Evolutionary conservation across 257 asterid species (phyloP).

Genomic region (Catharanthus roseus): DNA sequence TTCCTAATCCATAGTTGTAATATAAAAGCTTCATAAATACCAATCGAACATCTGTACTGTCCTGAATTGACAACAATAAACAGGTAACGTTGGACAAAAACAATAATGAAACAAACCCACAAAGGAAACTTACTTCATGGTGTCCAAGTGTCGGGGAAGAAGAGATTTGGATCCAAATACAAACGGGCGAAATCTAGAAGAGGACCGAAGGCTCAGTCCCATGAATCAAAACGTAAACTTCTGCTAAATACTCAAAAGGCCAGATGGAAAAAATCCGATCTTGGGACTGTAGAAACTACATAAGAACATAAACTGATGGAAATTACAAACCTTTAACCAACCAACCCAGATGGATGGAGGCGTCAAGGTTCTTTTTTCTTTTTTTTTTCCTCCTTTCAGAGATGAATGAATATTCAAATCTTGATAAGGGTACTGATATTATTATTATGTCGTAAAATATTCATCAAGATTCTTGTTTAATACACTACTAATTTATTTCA

Average conservation of each 20-base stretch:
- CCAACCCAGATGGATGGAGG: conserved; percentile 1
- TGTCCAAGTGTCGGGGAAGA: conserved; percentile 30
- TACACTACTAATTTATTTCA: background rate
- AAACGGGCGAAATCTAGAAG: conserved; percentile 24
- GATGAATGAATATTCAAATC: background rate
- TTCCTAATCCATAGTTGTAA: background rate
- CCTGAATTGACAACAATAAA: background rate
- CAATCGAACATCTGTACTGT: background rate
- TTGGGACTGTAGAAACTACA: conserved; percentile 9
- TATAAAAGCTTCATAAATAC: background rate
- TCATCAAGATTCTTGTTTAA: background rate
- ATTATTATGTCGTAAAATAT: conserved; percentile 9
- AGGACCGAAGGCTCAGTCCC: conserved; percentile 36
- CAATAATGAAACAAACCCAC: background rate
- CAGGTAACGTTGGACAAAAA: background rate
- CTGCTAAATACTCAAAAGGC: background rate
- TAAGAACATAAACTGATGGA: background rate
- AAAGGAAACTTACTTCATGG: conserved; percentile 49
- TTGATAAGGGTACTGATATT: background rate
- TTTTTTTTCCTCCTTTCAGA: too few species aligned
- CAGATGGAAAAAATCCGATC: conserved; percentile 16
- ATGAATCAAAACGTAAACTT: conserved; percentile 9
- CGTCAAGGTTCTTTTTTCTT: background rate
- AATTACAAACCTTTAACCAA: conserved; percentile 1
- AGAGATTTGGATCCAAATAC: conserved; percentile 33